Evolutionary conservation across 2,329 filamentous ascomycete species (phyloP).

Genomic region (Fusarium penzigii): DNA sequence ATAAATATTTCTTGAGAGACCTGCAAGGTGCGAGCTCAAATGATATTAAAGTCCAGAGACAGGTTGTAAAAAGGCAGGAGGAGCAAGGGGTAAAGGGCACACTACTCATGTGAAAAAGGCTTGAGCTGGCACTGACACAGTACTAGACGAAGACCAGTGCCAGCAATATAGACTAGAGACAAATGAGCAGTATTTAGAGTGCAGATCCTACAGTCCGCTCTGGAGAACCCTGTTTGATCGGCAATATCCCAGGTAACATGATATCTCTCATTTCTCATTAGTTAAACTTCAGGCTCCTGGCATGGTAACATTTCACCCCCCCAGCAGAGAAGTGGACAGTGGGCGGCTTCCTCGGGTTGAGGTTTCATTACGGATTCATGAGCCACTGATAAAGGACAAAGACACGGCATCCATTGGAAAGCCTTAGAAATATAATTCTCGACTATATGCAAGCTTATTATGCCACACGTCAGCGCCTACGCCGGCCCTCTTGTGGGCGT

Average conservation of each 20-base stretch:
- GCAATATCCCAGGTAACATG: background rate
- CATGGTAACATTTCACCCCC: background rate
- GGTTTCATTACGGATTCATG: background rate
- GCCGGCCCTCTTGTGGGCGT: background rate
- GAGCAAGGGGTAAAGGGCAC: background rate
- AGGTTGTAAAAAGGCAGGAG: background rate
- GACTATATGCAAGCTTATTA: background rate
- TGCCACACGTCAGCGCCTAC: background rate
- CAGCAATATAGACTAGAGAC: background rate
- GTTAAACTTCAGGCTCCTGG: background rate
- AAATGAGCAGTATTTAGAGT: constrained; percentile 1
- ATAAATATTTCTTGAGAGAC: background rate
- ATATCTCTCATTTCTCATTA: background rate
- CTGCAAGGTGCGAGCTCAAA: background rate
- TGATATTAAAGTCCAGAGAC: background rate
- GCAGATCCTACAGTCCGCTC: constrained; percentile 10
- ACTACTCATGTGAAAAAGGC: background rate
- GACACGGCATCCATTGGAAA: background rate
- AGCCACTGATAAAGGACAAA: background rate
- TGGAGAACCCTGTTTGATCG: constrained; percentile 9
- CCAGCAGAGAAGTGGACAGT: background rate
- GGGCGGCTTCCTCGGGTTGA: background rate
- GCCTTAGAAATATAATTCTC: background rate
- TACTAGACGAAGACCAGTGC: constrained; percentile 3
- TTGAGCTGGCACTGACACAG: background rate